Evolutionary conservation across 805 yeast genomes (phyloP).

Genomic region (Naumovozyma castellii): DNA sequence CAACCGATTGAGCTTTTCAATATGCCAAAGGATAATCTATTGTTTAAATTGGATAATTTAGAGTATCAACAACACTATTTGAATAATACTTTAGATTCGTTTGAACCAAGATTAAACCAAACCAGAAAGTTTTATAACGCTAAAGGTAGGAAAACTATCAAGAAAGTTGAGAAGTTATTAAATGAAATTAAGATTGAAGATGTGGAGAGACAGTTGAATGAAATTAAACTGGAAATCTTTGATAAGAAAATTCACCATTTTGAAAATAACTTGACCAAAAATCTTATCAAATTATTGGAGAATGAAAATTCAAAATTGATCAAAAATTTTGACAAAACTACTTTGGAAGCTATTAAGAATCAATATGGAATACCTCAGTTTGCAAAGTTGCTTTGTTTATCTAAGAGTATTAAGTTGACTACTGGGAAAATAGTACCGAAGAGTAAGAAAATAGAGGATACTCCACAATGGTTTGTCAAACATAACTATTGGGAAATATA

Average conservation of each 20-base stretch:
- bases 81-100: constrained; percentile 19
- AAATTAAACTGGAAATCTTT: constrained; percentile 18
- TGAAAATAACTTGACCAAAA: constrained; percentile 18
- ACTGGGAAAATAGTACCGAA: constrained; percentile 13
- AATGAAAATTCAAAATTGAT: constrained; percentile 5
- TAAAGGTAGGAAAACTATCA: constrained; percentile 26
- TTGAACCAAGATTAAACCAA: constrained; percentile 26
- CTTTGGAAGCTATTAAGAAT: constrained; percentile 4
- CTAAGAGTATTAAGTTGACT: constrained; percentile 21
- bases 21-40: constrained; percentile 29
- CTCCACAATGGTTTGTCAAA: constrained; percentile 20
- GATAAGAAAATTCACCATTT: constrained; percentile 22
- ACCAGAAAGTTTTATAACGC: constrained; percentile 25
- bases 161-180: constrained; percentile 17
- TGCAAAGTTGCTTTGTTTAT: constrained; percentile 15
- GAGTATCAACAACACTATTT: constrained; percentile 28
- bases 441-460: constrained; percentile 4
- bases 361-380: constrained; percentile 13
- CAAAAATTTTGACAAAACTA: constrained; percentile 7
- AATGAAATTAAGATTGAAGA: constrained; percentile 7
- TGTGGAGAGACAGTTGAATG: constrained; percentile 11
- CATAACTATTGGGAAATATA: constrained; percentile 22
- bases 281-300: constrained; percentile 11
- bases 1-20: too few species aligned
- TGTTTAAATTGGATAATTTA: constrained; percentile 28